Evolutionary conservation across 805 yeast genomes (phyloP).

Genomic region (Zygosaccharomyces bisporus): DNA sequence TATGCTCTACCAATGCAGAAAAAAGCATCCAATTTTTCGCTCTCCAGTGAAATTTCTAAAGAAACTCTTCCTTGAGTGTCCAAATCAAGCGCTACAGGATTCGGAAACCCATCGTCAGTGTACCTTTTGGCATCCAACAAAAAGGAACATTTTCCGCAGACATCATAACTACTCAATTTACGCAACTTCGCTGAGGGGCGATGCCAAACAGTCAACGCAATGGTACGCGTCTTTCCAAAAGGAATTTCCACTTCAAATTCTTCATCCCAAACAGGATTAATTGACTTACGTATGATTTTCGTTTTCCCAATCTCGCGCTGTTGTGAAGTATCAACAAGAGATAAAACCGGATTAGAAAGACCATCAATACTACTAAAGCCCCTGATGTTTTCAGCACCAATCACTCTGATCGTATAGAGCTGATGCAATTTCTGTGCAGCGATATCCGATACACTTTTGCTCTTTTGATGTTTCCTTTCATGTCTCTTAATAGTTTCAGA

Average conservation of each 20-base stretch:
- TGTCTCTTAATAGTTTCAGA: conserved; percentile 40
- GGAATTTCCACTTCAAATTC: conserved; percentile 58
- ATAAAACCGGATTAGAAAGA: conserved; percentile 54
- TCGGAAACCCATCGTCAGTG: conserved; percentile 65
- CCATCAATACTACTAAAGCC: conserved; percentile 44
- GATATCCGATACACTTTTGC: conserved; percentile 16
- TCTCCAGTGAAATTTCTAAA: conserved; percentile 69
- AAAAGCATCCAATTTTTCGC: conserved; percentile 74
- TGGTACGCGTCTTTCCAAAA: conserved; percentile 42
- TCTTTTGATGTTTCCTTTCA: conserved; percentile 33
- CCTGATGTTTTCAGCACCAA: conserved; percentile 59
- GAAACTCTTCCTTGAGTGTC: conserved; percentile 66
- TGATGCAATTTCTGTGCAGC: conserved; percentile 37
- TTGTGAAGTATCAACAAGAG: conserved; percentile 54
- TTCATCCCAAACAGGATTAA: conserved; percentile 84
- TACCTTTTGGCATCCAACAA: conserved; percentile 60
- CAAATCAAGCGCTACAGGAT: conserved; percentile 53
- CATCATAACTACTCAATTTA: conserved; percentile 47
- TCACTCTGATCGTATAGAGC: conserved; percentile 59
- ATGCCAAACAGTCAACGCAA: conserved; percentile 70
- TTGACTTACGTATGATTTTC: conserved; percentile 52
- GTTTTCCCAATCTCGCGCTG: conserved; percentile 65
- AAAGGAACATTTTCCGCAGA: conserved; percentile 62
- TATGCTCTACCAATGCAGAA: conserved; percentile 77
- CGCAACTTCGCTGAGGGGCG: conserved; percentile 39